A percentile compares a stretch with the other conserved stretches of the same genome.
Evolutionary conservation across 768 basidiomycete species (phyloP).

Genomic region (Hygrophorus pudorinus): DNA sequence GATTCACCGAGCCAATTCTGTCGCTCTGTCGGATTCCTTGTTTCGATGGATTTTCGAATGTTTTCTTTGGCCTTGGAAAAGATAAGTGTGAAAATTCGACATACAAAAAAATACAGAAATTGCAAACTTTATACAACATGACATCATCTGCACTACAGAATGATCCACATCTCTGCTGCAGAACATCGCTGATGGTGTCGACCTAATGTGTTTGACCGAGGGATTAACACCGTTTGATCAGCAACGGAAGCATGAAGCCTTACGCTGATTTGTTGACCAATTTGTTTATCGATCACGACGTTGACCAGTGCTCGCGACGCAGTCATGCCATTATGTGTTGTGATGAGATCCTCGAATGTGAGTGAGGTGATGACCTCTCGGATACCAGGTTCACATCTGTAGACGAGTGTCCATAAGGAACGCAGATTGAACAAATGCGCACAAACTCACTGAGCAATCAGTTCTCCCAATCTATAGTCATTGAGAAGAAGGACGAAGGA

Average conservation of each 20-base stretch:
- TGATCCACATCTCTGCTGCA: slow-evolving; percentile 91
- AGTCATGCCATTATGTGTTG: slow-evolving; percentile 75
- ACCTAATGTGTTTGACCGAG: slow-evolving; percentile 53
- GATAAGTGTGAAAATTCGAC: slow-evolving; percentile 5
- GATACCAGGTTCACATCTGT: slow-evolving; percentile 61
- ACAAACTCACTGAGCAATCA: slow-evolving; percentile 62
- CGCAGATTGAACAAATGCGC: slow-evolving; percentile 1
- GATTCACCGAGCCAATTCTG: slow-evolving; percentile 81
- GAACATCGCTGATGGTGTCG: slow-evolving; percentile 90
- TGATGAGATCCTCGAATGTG: slow-evolving; percentile 84
- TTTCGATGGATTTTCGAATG: slow-evolving; percentile 81
- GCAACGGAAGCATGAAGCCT: slow-evolving; percentile 17
- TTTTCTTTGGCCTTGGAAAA: slow-evolving; percentile 77
- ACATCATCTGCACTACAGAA: slow-evolving; percentile 99
- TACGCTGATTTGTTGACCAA: slow-evolving; percentile 92
- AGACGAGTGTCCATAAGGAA: slow-evolving; percentile 2
- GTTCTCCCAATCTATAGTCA: slow-evolving; percentile 82
- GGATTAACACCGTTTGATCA: slow-evolving; percentile 9
- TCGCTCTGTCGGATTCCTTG: slow-evolving; percentile 61
- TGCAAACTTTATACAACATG: slow-evolving; percentile 82
- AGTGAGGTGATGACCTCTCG: slow-evolving; percentile 61
- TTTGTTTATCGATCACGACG: slow-evolving; percentile 95
- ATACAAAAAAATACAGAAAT: slow-evolving; percentile 2
- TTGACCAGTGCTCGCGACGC: slow-evolving; percentile 87
- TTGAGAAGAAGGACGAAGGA: slow-evolving; percentile 87